Conservation (phyloP, 345 rosid genomes). For the Hibiscus tridactylites region DNA sequence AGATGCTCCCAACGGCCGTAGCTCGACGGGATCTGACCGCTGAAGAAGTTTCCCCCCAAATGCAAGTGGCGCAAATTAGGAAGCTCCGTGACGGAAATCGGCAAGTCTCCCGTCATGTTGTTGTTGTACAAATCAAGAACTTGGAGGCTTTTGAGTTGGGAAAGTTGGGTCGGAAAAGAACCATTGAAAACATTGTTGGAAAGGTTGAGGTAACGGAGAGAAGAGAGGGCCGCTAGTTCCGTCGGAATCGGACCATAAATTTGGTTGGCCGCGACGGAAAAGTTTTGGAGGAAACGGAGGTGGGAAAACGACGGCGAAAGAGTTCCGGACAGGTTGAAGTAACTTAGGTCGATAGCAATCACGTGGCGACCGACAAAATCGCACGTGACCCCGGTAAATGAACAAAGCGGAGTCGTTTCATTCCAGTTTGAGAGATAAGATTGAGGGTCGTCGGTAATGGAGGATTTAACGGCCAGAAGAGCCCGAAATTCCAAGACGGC, state of each 20-base stretch:
- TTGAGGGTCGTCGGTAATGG: constrained; percentile 48
- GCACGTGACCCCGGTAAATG: constrained; percentile 66
- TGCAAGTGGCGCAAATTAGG: constrained; percentile 68
- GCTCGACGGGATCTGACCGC: constrained; percentile 54
- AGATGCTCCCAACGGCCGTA: constrained; percentile 65
- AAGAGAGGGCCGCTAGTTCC: constrained; percentile 44
- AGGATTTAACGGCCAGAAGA: constrained; percentile 68
- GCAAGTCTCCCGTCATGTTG: constrained; percentile 73
- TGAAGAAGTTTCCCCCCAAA: constrained; percentile 80
- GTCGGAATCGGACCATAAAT: constrained; percentile 66
- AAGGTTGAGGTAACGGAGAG: constrained; percentile 60
- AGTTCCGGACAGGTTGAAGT: constrained; percentile 61
- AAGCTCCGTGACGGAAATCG: constrained; percentile 50
- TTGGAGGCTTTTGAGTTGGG: constrained; percentile 45
- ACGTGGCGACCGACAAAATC: constrained; percentile 59
- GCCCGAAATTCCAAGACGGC: constrained; percentile 53
- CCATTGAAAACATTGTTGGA: constrained; percentile 77
- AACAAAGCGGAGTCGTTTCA: constrained; percentile 37
- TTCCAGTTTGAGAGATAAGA: constrained; percentile 62
- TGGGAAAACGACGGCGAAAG: constrained; percentile 53
- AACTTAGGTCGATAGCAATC: constrained; percentile 49
- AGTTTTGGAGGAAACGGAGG: constrained; percentile 52
- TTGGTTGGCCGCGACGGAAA: constrained; percentile 48
- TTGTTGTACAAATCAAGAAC: constrained; percentile 90
- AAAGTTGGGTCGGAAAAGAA: constrained; percentile 51